These are phyloP conservation scores for Ammopiptanthus mongolicus DNA, from an alignment of 306 rosid species.

Conservation along the genomic window DNA sequence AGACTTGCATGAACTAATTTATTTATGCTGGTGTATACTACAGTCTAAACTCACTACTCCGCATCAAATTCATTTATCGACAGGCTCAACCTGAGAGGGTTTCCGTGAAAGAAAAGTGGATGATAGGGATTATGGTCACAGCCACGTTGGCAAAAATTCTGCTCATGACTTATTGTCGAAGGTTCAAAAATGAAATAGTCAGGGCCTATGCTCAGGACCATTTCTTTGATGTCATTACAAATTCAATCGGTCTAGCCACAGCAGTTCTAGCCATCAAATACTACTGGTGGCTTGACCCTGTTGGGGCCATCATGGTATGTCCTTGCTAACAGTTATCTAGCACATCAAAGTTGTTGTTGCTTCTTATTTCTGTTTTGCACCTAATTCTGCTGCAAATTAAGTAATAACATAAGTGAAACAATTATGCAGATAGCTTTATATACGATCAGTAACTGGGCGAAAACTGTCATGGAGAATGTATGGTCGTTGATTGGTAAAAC, in stretches of 20 bases:
- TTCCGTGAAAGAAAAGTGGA: slow-evolving; percentile 70
- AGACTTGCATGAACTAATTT: not conserved
- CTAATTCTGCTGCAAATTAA: not conserved
- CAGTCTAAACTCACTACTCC: not conserved
- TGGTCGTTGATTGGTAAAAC: slow-evolving; percentile 75
- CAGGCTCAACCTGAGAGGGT: slow-evolving; percentile 70
- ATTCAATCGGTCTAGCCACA: slow-evolving; percentile 65
- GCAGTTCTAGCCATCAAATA: slow-evolving; percentile 75
- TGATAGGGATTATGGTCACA: slow-evolving; percentile 81
- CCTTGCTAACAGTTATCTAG: not conserved
- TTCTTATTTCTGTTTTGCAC: not conserved
- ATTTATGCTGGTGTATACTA: not conserved
- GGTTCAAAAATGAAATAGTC: slow-evolving; percentile 79
- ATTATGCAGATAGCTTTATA: slow-evolving; percentile 73
- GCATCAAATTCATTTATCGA: not conserved
- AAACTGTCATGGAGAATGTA: slow-evolving; percentile 85
- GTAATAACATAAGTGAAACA: not conserved
- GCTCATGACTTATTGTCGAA: slow-evolving; percentile 68
- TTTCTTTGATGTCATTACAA: slow-evolving; percentile 86
- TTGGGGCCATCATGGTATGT: slow-evolving; percentile 73
- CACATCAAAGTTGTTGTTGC: not conserved
- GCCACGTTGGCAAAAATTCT: slow-evolving; percentile 53
- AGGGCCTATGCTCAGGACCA: slow-evolving; percentile 90
- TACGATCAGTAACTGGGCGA: slow-evolving; percentile 81
- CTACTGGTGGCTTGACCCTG: slow-evolving; percentile 92